Evolutionary conservation across 345 rosid genomes (phyloP).

Genomic region (Balakata baccata): DNA sequence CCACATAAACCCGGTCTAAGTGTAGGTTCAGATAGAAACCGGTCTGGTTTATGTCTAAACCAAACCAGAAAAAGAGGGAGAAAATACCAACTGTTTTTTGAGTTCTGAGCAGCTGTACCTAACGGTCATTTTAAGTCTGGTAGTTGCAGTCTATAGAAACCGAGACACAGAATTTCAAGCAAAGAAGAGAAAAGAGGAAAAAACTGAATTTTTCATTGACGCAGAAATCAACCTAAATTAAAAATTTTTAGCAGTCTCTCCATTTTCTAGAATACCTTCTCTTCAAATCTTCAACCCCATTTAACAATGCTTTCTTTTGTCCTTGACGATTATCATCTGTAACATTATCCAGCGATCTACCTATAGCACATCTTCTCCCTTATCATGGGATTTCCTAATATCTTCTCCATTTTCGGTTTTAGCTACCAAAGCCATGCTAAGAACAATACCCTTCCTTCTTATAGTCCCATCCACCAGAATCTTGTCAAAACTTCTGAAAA

Average conservation of each 20-base stretch:
- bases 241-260: not conserved
- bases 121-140: conserved; percentile 54
- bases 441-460: conserved; percentile 25
- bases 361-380: not conserved
- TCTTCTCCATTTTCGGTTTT: conserved; percentile 30
- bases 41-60: too few species aligned
- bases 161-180: not conserved
- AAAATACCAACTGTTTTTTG: not conserved
- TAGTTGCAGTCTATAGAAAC: conserved; percentile 33
- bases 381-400: conserved; percentile 41
- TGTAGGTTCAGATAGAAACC: too few species aligned
- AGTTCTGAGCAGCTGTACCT: conserved; percentile 27
- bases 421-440: not conserved
- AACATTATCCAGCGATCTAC: not conserved
- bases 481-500: conserved; percentile 21
- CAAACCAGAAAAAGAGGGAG: not conserved
- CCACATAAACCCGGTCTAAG: too few species aligned
- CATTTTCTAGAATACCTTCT: conserved; percentile 34
- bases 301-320: not conserved
- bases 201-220: too few species aligned
- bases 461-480: conserved; percentile 24
- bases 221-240: not conserved
- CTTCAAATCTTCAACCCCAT: conserved; percentile 34
- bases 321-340: not conserved
- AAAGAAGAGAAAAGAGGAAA: not conserved